Conservation (phyloP, 2,329 filamentous ascomycete species). For the Magnaporthiopsis rhizophila region DNA sequence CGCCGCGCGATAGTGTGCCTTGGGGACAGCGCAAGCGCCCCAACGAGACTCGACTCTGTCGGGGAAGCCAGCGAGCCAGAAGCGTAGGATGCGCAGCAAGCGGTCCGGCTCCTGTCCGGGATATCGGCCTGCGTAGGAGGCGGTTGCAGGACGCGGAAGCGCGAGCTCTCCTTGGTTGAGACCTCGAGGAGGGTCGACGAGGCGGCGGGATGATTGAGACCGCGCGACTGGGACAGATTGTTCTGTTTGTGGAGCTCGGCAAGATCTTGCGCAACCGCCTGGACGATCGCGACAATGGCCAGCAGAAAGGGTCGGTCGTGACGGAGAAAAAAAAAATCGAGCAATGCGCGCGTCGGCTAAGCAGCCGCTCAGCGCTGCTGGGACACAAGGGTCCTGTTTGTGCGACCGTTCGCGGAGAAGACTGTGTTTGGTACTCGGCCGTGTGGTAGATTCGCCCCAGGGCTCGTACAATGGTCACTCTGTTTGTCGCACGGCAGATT, state of each 20-base stretch:
- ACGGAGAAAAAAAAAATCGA: background rate
- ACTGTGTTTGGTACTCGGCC: background rate
- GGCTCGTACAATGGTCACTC: background rate
- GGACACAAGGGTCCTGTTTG: background rate
- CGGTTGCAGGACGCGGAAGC: background rate
- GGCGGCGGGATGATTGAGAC: background rate
- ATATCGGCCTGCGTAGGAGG: background rate
- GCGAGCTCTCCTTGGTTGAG: background rate
- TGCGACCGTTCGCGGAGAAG: background rate
- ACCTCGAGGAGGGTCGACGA: background rate
- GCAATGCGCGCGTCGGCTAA: slow-evolving; percentile 1
- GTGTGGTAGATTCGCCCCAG: background rate
- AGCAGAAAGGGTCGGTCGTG: background rate
- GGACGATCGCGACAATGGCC: background rate
- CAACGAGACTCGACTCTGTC: background rate
- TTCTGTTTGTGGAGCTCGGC: background rate
- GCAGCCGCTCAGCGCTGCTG: slow-evolving; percentile 1
- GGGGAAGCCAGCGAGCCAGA: background rate
- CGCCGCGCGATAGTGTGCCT: background rate
- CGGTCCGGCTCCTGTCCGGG: background rate
- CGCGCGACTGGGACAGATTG: background rate
- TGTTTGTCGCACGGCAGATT: background rate
- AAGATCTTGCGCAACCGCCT: background rate
- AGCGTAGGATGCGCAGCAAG: background rate
- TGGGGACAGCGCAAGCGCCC: background rate